Evolutionary conservation across 2,329 filamentous ascomycete genomes (phyloP).

Genomic region (Phyllosticta paracitricarpa): DNA sequence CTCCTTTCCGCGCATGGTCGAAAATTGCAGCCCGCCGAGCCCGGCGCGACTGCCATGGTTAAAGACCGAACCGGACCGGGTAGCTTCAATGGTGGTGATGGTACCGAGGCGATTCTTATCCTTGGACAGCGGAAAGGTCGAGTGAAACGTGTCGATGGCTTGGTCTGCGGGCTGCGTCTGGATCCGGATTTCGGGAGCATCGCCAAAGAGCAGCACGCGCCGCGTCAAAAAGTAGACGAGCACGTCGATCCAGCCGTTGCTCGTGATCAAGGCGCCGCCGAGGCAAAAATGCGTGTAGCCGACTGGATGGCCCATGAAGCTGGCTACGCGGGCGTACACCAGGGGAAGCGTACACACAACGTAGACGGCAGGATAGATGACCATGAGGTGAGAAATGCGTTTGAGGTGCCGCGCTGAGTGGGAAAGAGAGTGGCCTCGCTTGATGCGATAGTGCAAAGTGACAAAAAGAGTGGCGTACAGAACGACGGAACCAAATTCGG

Average conservation of each 20-base stretch:
- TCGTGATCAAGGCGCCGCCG: constrained; percentile 47
- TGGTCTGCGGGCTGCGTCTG: constrained; percentile 16
- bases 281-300: constrained; percentile 39
- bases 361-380: constrained; percentile 60
- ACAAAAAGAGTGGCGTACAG: constrained; percentile 38
- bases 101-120: constrained; percentile 33
- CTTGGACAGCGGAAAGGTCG: constrained; percentile 18
- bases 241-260: constrained; percentile 50
- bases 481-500: constrained; percentile 42
- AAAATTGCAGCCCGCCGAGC: constrained; percentile 1
- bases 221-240: constrained; percentile 49
- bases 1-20: background rate
- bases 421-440: constrained; percentile 23
- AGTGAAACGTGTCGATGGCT: constrained; percentile 25
- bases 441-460: constrained; percentile 29
- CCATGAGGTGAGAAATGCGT: constrained; percentile 39
- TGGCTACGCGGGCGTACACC: constrained; percentile 52
- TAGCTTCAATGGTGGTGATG: constrained; percentile 34
- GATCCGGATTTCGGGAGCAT: constrained; percentile 28
- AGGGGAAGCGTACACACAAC: constrained; percentile 59
- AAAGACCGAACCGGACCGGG: background rate
- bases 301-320: constrained; percentile 44
- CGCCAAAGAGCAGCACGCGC: constrained; percentile 43
- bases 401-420: constrained; percentile 10
- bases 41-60: constrained; percentile 18